phyloP scores from a whole-genome alignment of 2,329 filamentous ascomycete genomes.

The Paraphaeosphaeria minitans region DNA sequence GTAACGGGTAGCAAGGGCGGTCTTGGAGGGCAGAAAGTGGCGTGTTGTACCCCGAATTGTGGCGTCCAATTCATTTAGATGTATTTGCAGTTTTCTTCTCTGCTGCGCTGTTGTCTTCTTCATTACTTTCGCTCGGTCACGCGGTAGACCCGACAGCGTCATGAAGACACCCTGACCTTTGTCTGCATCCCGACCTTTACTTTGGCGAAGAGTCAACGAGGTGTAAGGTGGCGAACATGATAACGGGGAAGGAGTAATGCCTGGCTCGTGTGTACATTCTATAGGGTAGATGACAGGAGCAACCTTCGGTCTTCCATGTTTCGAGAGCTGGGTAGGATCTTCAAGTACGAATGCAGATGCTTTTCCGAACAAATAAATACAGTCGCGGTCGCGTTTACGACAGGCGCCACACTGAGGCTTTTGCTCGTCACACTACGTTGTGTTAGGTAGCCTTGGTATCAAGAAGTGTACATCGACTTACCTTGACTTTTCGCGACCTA shows the following conservation, averaged over 20 bases:
- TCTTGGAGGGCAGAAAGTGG: slow-evolving; percentile 25
- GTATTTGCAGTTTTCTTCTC: slow-evolving; percentile 21
- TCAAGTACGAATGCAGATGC: slow-evolving; percentile 33
- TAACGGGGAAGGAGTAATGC: background rate
- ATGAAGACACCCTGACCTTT: slow-evolving; percentile 34
- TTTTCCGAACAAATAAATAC: slow-evolving; percentile 35
- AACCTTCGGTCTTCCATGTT: slow-evolving; percentile 31
- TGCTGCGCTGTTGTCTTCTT: slow-evolving; percentile 21
- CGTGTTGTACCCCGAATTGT: slow-evolving; percentile 5
- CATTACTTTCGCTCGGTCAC: slow-evolving; percentile 15
- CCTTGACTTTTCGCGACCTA: slow-evolving; percentile 40
- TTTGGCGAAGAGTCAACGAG: slow-evolving; percentile 10
- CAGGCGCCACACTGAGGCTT: slow-evolving; percentile 36
- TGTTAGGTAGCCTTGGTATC: slow-evolving; percentile 1
- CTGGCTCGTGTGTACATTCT: background rate
- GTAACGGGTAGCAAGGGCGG: slow-evolving; percentile 27
- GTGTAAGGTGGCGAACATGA: background rate
- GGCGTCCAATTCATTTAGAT: slow-evolving; percentile 22
- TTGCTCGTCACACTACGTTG: slow-evolving; percentile 34
- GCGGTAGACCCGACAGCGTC: slow-evolving; percentile 25
- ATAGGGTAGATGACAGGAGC: slow-evolving; percentile 23
- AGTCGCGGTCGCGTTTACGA: slow-evolving; percentile 34
- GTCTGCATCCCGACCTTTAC: slow-evolving; percentile 25
- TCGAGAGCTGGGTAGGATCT: slow-evolving; percentile 36
- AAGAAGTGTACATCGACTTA: slow-evolving; percentile 10